Evolutionary conservation across 441 rosid species (phyloP).

Genomic region (Iberis amara): DNA sequence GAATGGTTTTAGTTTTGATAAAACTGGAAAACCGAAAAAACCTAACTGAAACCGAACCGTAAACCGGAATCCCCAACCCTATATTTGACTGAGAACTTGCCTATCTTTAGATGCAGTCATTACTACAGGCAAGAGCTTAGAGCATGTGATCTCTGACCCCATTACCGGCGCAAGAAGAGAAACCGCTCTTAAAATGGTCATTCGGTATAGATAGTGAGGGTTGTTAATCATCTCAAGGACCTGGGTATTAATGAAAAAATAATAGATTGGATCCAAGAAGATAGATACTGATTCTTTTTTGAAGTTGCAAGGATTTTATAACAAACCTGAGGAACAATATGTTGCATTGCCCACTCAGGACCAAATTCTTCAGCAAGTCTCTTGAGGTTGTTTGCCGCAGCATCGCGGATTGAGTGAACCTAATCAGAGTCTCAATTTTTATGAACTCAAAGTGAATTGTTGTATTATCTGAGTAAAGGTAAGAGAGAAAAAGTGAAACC

Average conservation of each 20-base stretch:
- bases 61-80: too few species aligned
- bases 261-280: too few species aligned
- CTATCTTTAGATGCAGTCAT: slow-evolving; percentile 78
- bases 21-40: too few species aligned
- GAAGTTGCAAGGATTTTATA: not conserved
- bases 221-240: slow-evolving; percentile 68
- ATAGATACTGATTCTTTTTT: too few species aligned
- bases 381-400: slow-evolving; percentile 89
- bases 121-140: slow-evolving; percentile 66
- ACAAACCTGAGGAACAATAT: slow-evolving; percentile 47
- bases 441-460: too few species aligned
- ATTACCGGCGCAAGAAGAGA: slow-evolving; percentile 84
- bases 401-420: slow-evolving; percentile 93
- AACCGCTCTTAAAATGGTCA: slow-evolving; percentile 68
- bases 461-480: too few species aligned
- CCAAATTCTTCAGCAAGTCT: slow-evolving; percentile 96
- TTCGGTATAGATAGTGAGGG: slow-evolving; percentile 77
- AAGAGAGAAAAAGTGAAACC: slow-evolving; percentile 34
- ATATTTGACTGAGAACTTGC: slow-evolving; percentile 30
- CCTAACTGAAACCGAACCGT: too few species aligned
- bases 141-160: slow-evolving; percentile 81
- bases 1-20: too few species aligned
- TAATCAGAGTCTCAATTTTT: slow-evolving; percentile 14
- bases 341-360: slow-evolving; percentile 94
- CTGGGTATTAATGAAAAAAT: slow-evolving; percentile 29